Percentiles rank a stretch among this genome's conserved stretches.
Evolutionary conservation across 2,329 filamentous ascomycete species (phyloP).

Genomic region (Amauroascus niger): DNA sequence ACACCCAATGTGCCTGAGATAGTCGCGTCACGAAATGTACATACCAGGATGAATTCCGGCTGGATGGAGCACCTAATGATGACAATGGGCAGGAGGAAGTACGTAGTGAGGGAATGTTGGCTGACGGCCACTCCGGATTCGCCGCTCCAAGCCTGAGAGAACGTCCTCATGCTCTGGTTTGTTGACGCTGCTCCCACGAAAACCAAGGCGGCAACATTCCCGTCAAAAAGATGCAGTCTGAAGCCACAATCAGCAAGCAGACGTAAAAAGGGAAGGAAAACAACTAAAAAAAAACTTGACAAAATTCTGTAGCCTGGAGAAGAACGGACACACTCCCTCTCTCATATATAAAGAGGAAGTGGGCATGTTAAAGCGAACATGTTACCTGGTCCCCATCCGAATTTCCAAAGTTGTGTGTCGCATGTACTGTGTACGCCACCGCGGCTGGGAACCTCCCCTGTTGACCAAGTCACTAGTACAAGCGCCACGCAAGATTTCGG

Average conservation of each 20-base stretch:
- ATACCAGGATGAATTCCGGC: neutral
- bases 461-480: conserved; percentile 5
- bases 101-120: neutral
- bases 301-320: conserved; percentile 3
- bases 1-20: neutral
- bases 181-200: neutral
- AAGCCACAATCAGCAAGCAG: neutral
- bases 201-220: conserved; percentile 6
- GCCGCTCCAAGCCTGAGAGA: too few relatives aligned
- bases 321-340: neutral
- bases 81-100: neutral
- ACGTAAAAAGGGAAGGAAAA: too few relatives aligned
- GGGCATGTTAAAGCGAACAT: neutral
- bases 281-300: neutral
- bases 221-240: neutral
- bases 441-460: neutral
- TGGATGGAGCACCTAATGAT: neutral
- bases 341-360: neutral
- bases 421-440: conserved; percentile 6
- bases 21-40: neutral
- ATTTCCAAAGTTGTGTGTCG: neutral
- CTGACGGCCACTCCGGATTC: too few relatives aligned
- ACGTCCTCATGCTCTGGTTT: neutral
- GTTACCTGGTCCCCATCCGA: neutral
- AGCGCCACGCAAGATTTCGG: conserved; percentile 3